A percentile compares a stretch with the other conserved stretches of the same genome.
These are phyloP conservation scores for Papilionanthe hybrid DNA, from an alignment of 116 monocot species.

Conservation along the genomic window DNA sequence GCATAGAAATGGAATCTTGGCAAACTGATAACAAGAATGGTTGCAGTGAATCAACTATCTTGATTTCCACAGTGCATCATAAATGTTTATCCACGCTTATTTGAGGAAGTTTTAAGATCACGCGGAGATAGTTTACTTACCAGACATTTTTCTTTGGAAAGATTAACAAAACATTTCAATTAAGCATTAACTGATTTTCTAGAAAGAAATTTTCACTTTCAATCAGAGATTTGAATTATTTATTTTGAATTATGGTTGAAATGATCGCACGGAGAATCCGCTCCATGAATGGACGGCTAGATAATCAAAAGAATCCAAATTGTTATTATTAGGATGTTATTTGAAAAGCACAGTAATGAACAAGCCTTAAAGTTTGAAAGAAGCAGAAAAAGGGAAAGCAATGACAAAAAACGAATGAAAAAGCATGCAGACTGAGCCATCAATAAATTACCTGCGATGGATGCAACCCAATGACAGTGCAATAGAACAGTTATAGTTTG, in stretches of 20 bases:
- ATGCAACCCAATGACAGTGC: slow-evolving; percentile 92
- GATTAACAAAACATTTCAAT: not conserved
- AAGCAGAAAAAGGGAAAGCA: not conserved
- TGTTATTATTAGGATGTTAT: not conserved
- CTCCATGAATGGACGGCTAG: not conserved
- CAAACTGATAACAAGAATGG: no score
- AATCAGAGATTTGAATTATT: not conserved
- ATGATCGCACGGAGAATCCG: not conserved
- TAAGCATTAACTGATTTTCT: not conserved
- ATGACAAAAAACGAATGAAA: not conserved
- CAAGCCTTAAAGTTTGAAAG: not conserved
- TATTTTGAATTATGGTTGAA: not conserved
- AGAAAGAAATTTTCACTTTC: not conserved
- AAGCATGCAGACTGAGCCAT: not conserved
- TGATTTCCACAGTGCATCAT: no score
- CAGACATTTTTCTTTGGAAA: not conserved
- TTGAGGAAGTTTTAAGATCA: not conserved
- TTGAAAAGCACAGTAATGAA: not conserved
- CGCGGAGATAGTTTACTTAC: not conserved
- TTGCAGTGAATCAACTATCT: no score
- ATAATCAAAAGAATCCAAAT: slow-evolving; percentile 6
- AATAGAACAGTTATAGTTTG: slow-evolving; percentile 71
- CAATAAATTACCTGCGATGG: slow-evolving; percentile 60
- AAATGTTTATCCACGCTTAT: no score
- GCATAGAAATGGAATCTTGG: no score